Evolutionary conservation across 2,329 filamentous ascomycete genomes (phyloP), one percentile per base, ranked within the genome.

Genomic region (Magnaporthiopsis rhizophila): DNA sequence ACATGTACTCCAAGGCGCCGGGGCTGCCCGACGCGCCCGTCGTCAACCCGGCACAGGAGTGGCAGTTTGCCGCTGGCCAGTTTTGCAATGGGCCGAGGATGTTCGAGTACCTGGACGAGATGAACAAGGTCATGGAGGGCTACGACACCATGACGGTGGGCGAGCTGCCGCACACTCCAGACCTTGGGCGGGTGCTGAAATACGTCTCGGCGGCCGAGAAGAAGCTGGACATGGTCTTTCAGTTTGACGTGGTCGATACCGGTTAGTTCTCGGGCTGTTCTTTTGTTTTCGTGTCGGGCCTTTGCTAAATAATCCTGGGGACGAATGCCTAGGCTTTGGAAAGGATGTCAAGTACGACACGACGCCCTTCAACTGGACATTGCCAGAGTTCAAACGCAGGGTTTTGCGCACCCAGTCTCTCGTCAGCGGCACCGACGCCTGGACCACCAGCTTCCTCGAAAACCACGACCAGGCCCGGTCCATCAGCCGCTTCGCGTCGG

Each of bases 171-270:
- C 75, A 83, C 68, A 88, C 87, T 0, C 86, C 83, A 0, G 81
- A 88, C 64, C 79, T 82, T 34, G 73, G 74, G 3, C 78, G 83
- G 53, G 85, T 89, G 1, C 73, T 89, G 9, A 71, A 79, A 24
- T 89, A 88, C 67, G 84, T 89, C 18, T 81, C 81, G 3, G 80
- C 83, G 0, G 74, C 80, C 34, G 82, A 84, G 64, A 81, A 81
- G 65, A 83, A 89, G 72, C 75, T 90, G 61, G 83, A 86, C 71
- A 90, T 90, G 88, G 85, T 89, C 1, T 90, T 90, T 73, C 85
- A 86, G 68, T 87, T 50, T 50, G 38, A 50, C 38, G 38, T 50
- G 38, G 38, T 50, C 38, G 38, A 50, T 12, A 18, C 15, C 13
- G 38, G 38, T 50, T 50, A 50, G 38, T 50, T 50, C 6, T 21